phyloP scores from a whole-genome alignment of 2,329 filamentous ascomycete genomes.

The Septoria linicola region DNA sequence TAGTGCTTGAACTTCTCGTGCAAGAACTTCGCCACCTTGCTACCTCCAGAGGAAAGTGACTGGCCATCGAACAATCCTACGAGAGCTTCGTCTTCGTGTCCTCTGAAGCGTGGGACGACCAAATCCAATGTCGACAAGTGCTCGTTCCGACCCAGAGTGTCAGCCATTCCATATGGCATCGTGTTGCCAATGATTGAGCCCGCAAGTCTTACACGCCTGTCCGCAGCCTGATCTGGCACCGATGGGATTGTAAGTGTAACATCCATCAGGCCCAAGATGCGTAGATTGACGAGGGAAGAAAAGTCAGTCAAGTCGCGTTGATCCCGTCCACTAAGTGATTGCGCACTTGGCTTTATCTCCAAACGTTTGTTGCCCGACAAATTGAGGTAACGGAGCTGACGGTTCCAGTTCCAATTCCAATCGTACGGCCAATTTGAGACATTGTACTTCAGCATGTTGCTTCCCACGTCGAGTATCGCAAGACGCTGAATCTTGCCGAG shows the following conservation, averaged over 20 bases:
- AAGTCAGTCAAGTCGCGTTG: conserved; percentile 84
- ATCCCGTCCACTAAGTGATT: conserved; percentile 53
- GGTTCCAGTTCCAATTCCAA: conserved; percentile 99
- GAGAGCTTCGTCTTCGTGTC: conserved; percentile 84
- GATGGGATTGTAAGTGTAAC: conserved; percentile 91
- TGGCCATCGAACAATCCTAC: conserved; percentile 97
- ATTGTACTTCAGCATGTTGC: conserved; percentile 95
- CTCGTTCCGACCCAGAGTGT: conserved; percentile 88
- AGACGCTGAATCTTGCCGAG: conserved; percentile 92
- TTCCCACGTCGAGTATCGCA: conserved; percentile 88
- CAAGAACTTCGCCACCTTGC: conserved; percentile 92
- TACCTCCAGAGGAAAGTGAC: conserved; percentile 81
- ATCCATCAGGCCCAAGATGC: conserved; percentile 93
- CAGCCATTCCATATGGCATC: conserved; percentile 95
- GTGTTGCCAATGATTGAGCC: conserved; percentile 81
- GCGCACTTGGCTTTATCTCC: conserved; percentile 73
- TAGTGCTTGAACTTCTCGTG: conserved; percentile 92
- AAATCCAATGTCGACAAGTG: conserved; percentile 95
- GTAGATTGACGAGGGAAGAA: conserved; percentile 75
- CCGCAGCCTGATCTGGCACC: conserved; percentile 92
- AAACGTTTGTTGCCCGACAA: conserved; percentile 94
- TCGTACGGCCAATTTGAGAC: conserved; percentile 99
- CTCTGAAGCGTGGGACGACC: conserved; percentile 87
- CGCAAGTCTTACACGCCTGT: conserved; percentile 92
- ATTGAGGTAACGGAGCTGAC: conserved; percentile 90